phyloP scores from a whole-genome alignment of 2,329 filamentous ascomycete genomes.

The Penicillium nordicum region DNA sequence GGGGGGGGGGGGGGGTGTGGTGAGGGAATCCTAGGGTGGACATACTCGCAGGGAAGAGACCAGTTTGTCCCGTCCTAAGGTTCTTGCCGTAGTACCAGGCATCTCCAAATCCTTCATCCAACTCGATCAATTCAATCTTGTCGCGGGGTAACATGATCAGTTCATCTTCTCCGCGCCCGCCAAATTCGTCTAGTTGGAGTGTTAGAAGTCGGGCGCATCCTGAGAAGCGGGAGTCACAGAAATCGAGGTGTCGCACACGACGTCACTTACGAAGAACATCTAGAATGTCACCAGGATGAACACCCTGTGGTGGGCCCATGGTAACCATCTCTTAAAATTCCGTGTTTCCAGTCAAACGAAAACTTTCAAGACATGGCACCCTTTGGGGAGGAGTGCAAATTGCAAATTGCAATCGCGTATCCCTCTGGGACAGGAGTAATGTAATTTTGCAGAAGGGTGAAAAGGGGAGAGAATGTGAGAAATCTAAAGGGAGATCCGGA shows the following conservation, averaged over 20 bases:
- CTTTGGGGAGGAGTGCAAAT: conserved; percentile 15
- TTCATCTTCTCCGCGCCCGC: conserved; percentile 88
- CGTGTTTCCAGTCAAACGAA: conserved; percentile 10
- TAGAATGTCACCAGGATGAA: conserved; percentile 42
- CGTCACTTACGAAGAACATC: conserved; percentile 45
- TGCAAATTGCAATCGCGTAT: conserved; percentile 3
- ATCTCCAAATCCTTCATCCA: conserved; percentile 65
- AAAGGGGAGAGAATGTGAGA: conserved; percentile 15
- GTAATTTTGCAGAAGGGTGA: conserved; percentile 10
- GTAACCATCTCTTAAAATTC: conserved; percentile 9
- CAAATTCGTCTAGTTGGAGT: conserved; percentile 73
- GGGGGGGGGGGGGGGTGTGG: background rate
- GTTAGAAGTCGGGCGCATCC: conserved; percentile 10
- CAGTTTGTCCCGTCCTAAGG: conserved; percentile 40
- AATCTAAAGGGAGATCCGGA: conserved; percentile 16
- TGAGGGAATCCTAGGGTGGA: background rate
- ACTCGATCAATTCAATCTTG: conserved; percentile 60
- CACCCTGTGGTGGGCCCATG: conserved; percentile 33
- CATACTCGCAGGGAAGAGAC: conserved; percentile 50
- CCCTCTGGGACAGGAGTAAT: conserved; percentile 10
- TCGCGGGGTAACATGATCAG: conserved; percentile 77
- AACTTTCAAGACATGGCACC: conserved; percentile 31
- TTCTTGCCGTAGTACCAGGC: conserved; percentile 61
- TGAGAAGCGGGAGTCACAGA: background rate
- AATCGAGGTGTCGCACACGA: conserved; percentile 9